Evolutionary conservation across 306 rosid genomes (phyloP).

Genomic region (Begonia masoniana): DNA sequence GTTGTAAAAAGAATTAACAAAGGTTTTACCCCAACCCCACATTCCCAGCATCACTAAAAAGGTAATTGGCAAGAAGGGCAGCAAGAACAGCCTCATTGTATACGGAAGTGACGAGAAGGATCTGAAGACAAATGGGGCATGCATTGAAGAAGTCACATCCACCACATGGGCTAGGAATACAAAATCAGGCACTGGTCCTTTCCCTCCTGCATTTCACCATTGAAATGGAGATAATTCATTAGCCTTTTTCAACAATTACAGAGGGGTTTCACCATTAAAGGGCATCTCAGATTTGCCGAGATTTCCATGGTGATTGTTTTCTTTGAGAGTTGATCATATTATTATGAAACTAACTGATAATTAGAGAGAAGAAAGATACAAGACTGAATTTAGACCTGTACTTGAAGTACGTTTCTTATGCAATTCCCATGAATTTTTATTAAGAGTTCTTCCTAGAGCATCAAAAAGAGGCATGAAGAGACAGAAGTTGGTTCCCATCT

Average conservation of each 20-base stretch:
- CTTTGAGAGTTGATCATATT: too few species aligned
- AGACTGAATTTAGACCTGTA: slow-evolving; percentile 42
- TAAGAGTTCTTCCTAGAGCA: slow-evolving; percentile 52
- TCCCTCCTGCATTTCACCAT: slow-evolving; percentile 32
- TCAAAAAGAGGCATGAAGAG: slow-evolving; percentile 97
- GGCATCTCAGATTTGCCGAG: too few species aligned
- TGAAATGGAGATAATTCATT: neutral
- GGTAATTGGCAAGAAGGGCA: slow-evolving; percentile 23
- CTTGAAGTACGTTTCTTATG: slow-evolving; percentile 40
- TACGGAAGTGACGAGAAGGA: slow-evolving; percentile 46
- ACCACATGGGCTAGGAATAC: slow-evolving; percentile 90
- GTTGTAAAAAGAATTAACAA: slow-evolving; percentile 46
- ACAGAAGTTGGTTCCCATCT: slow-evolving; percentile 74
- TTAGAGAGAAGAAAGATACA: neutral
- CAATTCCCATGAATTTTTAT: slow-evolving; percentile 57
- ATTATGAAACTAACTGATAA: neutral
- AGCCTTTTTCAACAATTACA: too few species aligned
- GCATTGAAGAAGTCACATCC: slow-evolving; percentile 52
- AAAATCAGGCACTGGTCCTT: slow-evolving; percentile 48
- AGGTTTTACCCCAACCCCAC: slow-evolving; percentile 73
- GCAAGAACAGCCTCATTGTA: slow-evolving; percentile 24
- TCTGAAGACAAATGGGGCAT: slow-evolving; percentile 42
- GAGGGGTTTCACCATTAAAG: too few species aligned
- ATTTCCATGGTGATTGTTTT: too few species aligned
- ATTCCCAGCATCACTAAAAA: slow-evolving; percentile 34